Percentiles rank a stretch among this genome's conserved stretches.
Evolutionary conservation across 495 filamentous ascomycete species (phyloP).

Genomic region (Aspergillus carlsbadensis): DNA sequence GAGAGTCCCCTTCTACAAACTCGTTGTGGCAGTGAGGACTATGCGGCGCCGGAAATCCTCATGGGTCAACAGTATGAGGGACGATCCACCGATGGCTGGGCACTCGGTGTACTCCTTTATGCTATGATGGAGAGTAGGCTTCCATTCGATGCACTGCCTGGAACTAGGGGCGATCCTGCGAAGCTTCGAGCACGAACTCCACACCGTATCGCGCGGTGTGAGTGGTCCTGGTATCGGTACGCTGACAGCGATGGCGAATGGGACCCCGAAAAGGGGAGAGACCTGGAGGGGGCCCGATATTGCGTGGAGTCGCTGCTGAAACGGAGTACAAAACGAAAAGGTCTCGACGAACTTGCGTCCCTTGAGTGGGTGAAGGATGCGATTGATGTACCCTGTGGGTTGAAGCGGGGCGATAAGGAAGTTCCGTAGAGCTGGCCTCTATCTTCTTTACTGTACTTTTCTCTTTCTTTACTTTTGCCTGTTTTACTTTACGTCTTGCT

Average conservation of each 20-base stretch:
- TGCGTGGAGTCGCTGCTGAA: slow-evolving; percentile 82
- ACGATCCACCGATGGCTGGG: slow-evolving; percentile 90
- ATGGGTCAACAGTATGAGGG: slow-evolving; percentile 96
- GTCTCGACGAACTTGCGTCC: slow-evolving; percentile 65
- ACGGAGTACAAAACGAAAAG: slow-evolving; percentile 72
- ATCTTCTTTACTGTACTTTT: slow-evolving; percentile 12
- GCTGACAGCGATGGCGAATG: slow-evolving; percentile 73
- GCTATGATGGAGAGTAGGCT: slow-evolving; percentile 88
- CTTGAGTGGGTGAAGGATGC: slow-evolving; percentile 75
- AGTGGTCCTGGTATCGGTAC: slow-evolving; percentile 91
- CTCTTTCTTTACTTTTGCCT: slow-evolving; percentile 9
- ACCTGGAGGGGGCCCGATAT: slow-evolving; percentile 69
- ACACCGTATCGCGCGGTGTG: slow-evolving; percentile 90
- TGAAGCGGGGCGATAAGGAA: slow-evolving; percentile 67
- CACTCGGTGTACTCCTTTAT: slow-evolving; percentile 88
- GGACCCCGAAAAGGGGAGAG: slow-evolving; percentile 56
- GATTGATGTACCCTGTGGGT: slow-evolving; percentile 67
- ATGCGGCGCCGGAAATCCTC: slow-evolving; percentile 93
- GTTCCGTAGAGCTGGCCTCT: slow-evolving; percentile 48
- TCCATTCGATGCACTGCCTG: slow-evolving; percentile 85
- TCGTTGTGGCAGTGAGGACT: slow-evolving; percentile 93
- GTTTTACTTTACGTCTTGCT: slow-evolving; percentile 3
- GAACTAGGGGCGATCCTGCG: slow-evolving; percentile 66
- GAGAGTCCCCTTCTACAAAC: slow-evolving; percentile 75
- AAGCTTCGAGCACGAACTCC: slow-evolving; percentile 72